Base-by-base conservation (phyloP, 495 filamentous ascomycete species). In the Lasiosphaeria hispida region DNA sequence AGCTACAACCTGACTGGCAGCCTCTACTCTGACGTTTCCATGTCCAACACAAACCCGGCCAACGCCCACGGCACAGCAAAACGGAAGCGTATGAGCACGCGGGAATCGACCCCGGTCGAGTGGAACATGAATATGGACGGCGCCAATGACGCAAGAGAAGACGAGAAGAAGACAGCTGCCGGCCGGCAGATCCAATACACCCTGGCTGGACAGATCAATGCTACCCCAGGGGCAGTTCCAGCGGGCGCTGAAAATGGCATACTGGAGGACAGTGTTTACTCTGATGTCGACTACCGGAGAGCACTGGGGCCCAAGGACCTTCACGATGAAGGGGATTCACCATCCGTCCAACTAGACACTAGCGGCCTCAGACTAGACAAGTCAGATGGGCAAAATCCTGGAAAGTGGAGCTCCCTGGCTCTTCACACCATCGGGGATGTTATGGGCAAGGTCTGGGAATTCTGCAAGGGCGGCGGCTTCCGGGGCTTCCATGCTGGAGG, bases 401-500 rank as follows among this genome's bases (percentile, higher is more conserved):
- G 56, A 37, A 72, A 73, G 48, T 83, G 81, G 81, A 77, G 72
- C 13, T 71, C 71, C 30, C 64, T 76, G 34, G 74, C 75, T 37
- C 56, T 78, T 13, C 64, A 68, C 30, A 75, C 77, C 7, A 69
- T 80, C 48, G 78, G 80, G 10, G 73, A 77, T 35, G 81, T 88
- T 23, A 85, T 91, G 7, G 89, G 89, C 7, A 92, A 86, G 68
- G 84, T 94, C 8, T 89, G 88, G 77, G 82, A 91, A 64, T 91
- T 95, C 58, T 94, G 91, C 78, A 87, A 78, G 65, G 76, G 78
- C 1, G 82, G 83, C 9, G 82, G 87, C 0, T 92, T 96, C 67
- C 76, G 79, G 47, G 92, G 92, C 0, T 96, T 96, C 72, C 86
- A 92, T 55, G 88, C 91, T 11, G 92, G 90, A 19, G 91, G 88